Evolutionary conservation across 805 yeast genomes (phyloP), one percentile per base, ranked within the genome.

Genomic region (Yarrowia keelungensis): DNA sequence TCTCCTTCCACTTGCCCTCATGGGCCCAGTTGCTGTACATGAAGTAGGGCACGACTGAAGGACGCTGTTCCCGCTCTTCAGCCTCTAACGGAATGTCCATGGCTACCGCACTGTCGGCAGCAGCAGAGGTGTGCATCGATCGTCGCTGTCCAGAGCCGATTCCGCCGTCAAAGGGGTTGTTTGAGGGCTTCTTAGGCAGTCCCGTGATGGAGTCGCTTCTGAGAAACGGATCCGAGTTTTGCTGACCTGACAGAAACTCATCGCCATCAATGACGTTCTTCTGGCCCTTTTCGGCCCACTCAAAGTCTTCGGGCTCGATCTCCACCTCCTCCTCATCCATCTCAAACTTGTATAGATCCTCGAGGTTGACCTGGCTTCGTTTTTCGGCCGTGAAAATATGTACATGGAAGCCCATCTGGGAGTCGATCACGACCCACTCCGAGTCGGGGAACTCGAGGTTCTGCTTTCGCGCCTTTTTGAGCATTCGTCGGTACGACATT

Each of bases 401-500:
- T 41, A 93, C 83, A 68, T 82, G 84, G 3, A 92, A 84, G 46
- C 86, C 86, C 70, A 85, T 78, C 36, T 82, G 81, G 61, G 91
- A 84, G 73, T 91, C 92, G 59, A 92, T 81, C 84, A 91, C 86
- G 26, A 91, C 86, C 98, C 98, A 93, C 35, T 65, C 68, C 41
- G 90, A 85, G 73, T 91, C 92, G 5, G 47, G 72, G 41, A 64
- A 19, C 69, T 73, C 70, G 32, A 36, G 67, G 22, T 46, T 79
- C 73, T 85, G 85, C 68, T 86, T 80, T 46, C 88, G 87, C 51
- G 79, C 75, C 71, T 86, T 81, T 62, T 83, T 84, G 47, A 81
- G 82, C 69, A 87, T 75, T 69, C 90, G 78, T 67, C 85, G 83
- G 69, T 81, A 83, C 69, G 81, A 81, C 69, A 82, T 83, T 56